These are phyloP conservation scores for Malus sylvestris DNA, from an alignment of 306 rosid species.

Conservation along the genomic window DNA sequence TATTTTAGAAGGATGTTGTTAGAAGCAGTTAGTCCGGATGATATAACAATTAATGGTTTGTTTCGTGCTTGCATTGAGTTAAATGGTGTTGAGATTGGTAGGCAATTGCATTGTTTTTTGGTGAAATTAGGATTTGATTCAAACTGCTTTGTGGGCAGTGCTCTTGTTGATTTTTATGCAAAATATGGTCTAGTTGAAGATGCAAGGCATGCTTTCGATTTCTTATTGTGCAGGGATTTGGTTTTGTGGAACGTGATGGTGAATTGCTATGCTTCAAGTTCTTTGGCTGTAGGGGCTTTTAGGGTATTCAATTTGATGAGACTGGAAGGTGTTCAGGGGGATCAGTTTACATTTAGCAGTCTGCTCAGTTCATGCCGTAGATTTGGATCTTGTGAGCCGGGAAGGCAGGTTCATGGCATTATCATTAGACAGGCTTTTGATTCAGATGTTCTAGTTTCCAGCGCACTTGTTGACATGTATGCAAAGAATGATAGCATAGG, in stretches of 20 bases:
- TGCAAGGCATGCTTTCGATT: slow-evolving; percentile 47
- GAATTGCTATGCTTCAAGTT: slow-evolving; percentile 48
- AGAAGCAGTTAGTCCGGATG: slow-evolving; percentile 44
- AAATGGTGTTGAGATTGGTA: slow-evolving; percentile 38
- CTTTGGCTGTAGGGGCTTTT: slow-evolving; percentile 34
- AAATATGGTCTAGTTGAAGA: slow-evolving; percentile 48
- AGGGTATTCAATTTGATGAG: slow-evolving; percentile 41
- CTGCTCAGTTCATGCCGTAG: slow-evolving; percentile 35
- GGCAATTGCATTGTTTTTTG: slow-evolving; percentile 53
- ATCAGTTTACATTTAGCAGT: slow-evolving; percentile 63
- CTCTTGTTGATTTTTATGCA: slow-evolving; percentile 51
- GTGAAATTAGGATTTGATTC: slow-evolving; percentile 49
- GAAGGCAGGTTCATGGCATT: slow-evolving; percentile 48
- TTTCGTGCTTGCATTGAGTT: slow-evolving; percentile 43
- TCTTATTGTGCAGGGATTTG: slow-evolving; percentile 37
- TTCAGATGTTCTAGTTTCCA: slow-evolving; percentile 59
- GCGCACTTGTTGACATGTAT: slow-evolving; percentile 57
- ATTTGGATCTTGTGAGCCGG: slow-evolving; percentile 30
- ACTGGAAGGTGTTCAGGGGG: slow-evolving; percentile 38
- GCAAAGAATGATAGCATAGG: slow-evolving; percentile 34
- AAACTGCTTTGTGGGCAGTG: slow-evolving; percentile 54
- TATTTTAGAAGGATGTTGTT: slow-evolving; percentile 56
- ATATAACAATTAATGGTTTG: slow-evolving; percentile 45
- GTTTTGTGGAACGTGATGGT: slow-evolving; percentile 82
- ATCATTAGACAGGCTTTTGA: slow-evolving; percentile 40